A percentile compares a stretch with the other conserved stretches of the same genome.
phyloP scores from a whole-genome alignment of 2,329 filamentous ascomycete species.

The Alternaria triticimaculans region DNA sequence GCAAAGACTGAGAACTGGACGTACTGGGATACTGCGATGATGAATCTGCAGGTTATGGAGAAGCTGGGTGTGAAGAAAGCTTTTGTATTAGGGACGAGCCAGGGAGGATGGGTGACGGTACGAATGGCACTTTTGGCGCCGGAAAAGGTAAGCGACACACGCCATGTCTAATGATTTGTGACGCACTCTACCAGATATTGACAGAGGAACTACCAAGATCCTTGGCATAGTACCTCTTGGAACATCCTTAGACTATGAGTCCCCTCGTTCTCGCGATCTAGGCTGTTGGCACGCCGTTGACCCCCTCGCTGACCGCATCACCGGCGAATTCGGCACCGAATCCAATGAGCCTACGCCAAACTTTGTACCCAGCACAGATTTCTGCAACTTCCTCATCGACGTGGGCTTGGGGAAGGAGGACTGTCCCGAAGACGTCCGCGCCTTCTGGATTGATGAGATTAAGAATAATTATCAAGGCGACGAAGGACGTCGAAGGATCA shows the following conservation, averaged over 20 bases:
- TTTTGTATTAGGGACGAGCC: conserved; percentile 60
- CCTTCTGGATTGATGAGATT: conserved; percentile 56
- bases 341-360: conserved; percentile 47
- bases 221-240: conserved; percentile 60
- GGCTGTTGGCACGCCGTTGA: conserved; percentile 58
- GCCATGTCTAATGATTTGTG: neutral
- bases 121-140: conserved; percentile 61
- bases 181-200: neutral
- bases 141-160: conserved; percentile 43
- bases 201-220: conserved; percentile 48
- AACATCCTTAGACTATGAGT: conserved; percentile 60
- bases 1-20: conserved; percentile 56
- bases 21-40: conserved; percentile 62
- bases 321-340: conserved; percentile 46
- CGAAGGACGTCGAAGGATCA: conserved; percentile 54
- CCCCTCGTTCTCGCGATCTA: conserved; percentile 50
- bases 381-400: conserved; percentile 55
- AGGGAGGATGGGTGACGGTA: conserved; percentile 61
- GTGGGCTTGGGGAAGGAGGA: conserved; percentile 56
- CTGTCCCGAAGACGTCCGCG: conserved; percentile 44
- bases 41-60: conserved; percentile 52
- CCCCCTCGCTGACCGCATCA: conserved; percentile 45
- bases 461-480: conserved; percentile 58
- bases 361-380: conserved; percentile 53
- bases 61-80: conserved; percentile 52